A percentile compares a stretch with the other conserved stretches of the same genome.
These are phyloP conservation scores for Termitomyces sp. DNA, from an alignment of 768 basidiomycete species.

Conservation along the genomic window DNA sequence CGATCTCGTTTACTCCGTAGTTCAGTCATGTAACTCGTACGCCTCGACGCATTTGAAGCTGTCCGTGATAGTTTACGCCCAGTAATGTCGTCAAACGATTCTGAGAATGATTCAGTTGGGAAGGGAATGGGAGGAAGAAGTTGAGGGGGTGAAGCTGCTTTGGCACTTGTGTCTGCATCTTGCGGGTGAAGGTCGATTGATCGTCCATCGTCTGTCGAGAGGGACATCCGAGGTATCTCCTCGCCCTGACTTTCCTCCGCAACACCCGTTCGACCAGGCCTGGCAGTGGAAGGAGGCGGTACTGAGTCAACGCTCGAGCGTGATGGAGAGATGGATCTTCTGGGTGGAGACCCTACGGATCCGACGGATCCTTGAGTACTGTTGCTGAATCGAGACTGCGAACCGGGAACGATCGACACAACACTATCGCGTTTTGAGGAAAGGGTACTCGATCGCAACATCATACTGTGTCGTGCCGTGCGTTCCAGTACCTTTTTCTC, in stretches of 20 bases:
- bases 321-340: constrained; percentile 39
- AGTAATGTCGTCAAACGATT: constrained; percentile 64
- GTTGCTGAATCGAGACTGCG: constrained; percentile 58
- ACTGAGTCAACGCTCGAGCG: constrained; percentile 47
- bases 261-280: constrained; percentile 20
- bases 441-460: constrained; percentile 46
- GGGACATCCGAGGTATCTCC: constrained; percentile 66
- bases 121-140: constrained; percentile 77
- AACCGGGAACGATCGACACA: constrained; percentile 42
- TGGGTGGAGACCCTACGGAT: constrained; percentile 45
- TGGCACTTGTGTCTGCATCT: constrained; percentile 24
- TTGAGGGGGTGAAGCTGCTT: constrained; percentile 39
- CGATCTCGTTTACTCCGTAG: constrained; percentile 77
- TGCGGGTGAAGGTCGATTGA: constrained; percentile 59
- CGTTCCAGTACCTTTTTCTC: constrained; percentile 90
- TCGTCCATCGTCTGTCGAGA: constrained; percentile 70
- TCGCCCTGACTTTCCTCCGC: constrained; percentile 24
- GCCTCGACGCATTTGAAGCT: constrained; percentile 51
- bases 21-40: constrained; percentile 81
- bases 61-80: constrained; percentile 37
- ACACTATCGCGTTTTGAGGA: constrained; percentile 43
- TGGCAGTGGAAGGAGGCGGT: constrained; percentile 37
- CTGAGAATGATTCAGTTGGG: constrained; percentile 75
- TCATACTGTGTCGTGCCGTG: constrained; percentile 87
- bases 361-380: constrained; percentile 58